Evolutionary conservation across 1,284 basidiomycete species (phyloP).

Genomic region (Phenoliferia sp.): DNA sequence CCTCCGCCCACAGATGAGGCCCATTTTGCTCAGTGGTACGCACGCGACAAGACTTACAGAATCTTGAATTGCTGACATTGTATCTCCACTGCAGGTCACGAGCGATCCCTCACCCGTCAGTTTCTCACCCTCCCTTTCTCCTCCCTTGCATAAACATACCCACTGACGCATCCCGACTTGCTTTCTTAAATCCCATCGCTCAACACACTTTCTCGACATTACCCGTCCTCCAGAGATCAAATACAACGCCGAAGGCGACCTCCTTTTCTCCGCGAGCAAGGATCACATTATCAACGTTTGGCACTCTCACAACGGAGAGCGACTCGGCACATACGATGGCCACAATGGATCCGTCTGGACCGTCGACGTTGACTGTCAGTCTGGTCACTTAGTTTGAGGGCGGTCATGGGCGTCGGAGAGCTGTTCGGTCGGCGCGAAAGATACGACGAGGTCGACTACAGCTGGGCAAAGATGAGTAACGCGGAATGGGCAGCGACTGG

Average conservation of each 20-base stretch:
- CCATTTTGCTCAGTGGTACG: constrained; percentile 1
- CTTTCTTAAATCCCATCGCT: background rate
- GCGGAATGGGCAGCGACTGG: too few species aligned
- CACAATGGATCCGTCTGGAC: constrained; percentile 98
- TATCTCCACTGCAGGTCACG: constrained; percentile 59
- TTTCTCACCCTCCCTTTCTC: constrained; percentile 49
- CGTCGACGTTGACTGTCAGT: constrained; percentile 88
- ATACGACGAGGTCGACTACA: too few species aligned
- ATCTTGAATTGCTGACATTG: background rate
- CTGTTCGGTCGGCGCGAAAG: too few species aligned
- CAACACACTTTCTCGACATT: background rate
- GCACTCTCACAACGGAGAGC: constrained; percentile 96
- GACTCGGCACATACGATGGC: constrained; percentile 92
- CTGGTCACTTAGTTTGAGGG: background rate
- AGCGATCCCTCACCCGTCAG: constrained; percentile 95
- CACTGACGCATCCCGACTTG: background rate
- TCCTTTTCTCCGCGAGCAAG: constrained; percentile 94
- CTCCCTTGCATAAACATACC: background rate
- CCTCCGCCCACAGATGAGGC: constrained; percentile 1
- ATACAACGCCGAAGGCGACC: constrained; percentile 89
- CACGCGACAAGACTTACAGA: background rate
- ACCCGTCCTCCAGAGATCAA: constrained; percentile 46
- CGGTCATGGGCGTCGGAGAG: too few species aligned
- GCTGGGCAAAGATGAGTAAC: too few species aligned
- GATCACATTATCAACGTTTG: constrained; percentile 77